Evolutionary conservation across 768 basidiomycete species (phyloP), one percentile per base, ranked within the genome.

Genomic region (Suillus weaverae): DNA sequence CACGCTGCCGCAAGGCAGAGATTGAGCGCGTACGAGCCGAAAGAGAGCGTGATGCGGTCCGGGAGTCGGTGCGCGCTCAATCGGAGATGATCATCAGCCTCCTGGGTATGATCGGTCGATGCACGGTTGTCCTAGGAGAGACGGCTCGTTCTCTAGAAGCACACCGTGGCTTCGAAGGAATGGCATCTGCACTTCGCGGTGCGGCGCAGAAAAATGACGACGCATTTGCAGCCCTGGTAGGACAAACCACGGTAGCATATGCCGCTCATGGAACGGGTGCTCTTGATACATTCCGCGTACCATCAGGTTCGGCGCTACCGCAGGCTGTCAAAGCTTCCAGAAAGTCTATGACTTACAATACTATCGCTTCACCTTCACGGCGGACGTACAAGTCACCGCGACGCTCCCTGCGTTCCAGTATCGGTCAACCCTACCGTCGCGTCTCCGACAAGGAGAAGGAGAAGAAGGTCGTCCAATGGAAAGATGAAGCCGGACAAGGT

Each of bases 381-480:
- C 81, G 83, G 63, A 70, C 77, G 4, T 77, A 81, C 64, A 81
- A 84, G 68, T 86, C 91, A 22, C 92, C 92, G 2, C 84, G 91
- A 63, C 90, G 87, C 73, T 90, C 90, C 16, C 71, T 89, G 53
- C 87, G 90, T n/a, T 83, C 89, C 26, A 91, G 87, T 68, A 76
- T 79, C 36, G 77, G 83, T 16, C 84, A 85, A 53, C 85, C 90
- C 2, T 89, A 90, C 70, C 81, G 88, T 46, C 83, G 86, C 61
- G 81, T 83, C 20, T 86, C 89, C 1, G 88, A 89, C 65, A 88
- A 86, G 72, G 85, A 87, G 71, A 85, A 84, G 66, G 75, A 82
- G 64, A 84, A 83, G 69, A 94, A 94, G 74, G 89, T 85, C 61
- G 91, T 95, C 4, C 91, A 95, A 72, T 95, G 94, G 94, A 85